A percentile compares a stretch with the other conserved stretches of the same genome.
Conservation (phyloP, 2,329 filamentous ascomycete genomes). For the Colletotrichum simmondsii region DNA sequence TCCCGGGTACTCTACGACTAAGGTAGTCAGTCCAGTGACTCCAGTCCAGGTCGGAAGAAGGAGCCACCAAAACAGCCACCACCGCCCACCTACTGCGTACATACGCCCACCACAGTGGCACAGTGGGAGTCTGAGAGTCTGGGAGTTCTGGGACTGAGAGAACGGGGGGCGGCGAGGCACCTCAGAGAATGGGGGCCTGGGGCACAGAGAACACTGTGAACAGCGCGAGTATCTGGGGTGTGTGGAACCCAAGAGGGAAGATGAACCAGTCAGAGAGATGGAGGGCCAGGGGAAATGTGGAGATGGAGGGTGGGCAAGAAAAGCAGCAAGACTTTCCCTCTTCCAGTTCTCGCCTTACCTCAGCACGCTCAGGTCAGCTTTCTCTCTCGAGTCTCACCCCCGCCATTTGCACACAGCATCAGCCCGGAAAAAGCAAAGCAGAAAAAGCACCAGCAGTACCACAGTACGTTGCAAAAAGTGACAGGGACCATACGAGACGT, state of each 20-base stretch:
- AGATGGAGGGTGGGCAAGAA: constrained; percentile 43
- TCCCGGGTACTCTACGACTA: constrained; percentile 1
- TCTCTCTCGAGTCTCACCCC: neutral
- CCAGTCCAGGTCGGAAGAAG: constrained; percentile 4
- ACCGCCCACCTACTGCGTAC: neutral
- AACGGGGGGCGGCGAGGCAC: neutral
- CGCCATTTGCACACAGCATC: neutral
- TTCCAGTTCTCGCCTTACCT: too few species aligned
- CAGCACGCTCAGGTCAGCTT: neutral
- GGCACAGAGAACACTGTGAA: constrained; percentile 2
- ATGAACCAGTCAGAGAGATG: constrained; percentile 34
- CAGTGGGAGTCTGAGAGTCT: neutral
- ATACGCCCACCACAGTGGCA: neutral
- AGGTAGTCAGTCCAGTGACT: neutral
- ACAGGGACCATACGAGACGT: neutral
- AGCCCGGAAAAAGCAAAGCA: neutral
- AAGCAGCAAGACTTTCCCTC: constrained; percentile 11
- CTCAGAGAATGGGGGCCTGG: neutral
- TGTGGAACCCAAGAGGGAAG: constrained; percentile 21
- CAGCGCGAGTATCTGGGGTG: constrained; percentile 3
- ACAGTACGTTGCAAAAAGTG: constrained; percentile 9
- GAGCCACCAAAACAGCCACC: neutral
- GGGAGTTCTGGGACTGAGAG: too few species aligned
- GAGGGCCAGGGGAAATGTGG: constrained; percentile 36
- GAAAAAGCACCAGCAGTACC: constrained; percentile 25